Conservation (phyloP, 2,329 filamentous ascomycete species). For the Colletotrichum lini region DNA sequence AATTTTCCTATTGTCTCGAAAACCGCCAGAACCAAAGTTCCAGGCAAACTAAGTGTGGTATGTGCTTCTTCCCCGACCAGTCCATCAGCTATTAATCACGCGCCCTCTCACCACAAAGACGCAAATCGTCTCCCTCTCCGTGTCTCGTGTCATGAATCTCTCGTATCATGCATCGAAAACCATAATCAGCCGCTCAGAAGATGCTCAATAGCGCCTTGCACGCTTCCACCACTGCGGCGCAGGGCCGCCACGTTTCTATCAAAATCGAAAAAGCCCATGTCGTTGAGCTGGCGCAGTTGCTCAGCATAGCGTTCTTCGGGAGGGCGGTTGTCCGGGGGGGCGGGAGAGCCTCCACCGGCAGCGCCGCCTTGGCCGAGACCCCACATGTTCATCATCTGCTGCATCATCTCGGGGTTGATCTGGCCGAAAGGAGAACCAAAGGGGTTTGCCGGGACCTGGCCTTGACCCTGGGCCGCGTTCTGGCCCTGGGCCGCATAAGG, state of each 20-base stretch:
- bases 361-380: constrained; percentile 55
- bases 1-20: constrained; percentile 31
- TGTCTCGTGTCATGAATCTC: background rate
- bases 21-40: constrained; percentile 35
- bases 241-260: constrained; percentile 92
- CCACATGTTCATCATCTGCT: constrained; percentile 68
- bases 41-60: constrained; percentile 36
- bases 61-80: constrained; percentile 30
- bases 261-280: constrained; percentile 99
- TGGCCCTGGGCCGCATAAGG: constrained; percentile 53
- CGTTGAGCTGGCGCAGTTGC: constrained; percentile 93
- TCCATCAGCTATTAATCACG: constrained; percentile 34
- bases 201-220: constrained; percentile 90
- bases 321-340: constrained; percentile 84
- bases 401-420: constrained; percentile 67
- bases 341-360: constrained; percentile 55
- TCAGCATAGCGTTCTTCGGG: constrained; percentile 94
- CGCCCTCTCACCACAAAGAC: background rate
- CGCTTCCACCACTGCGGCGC: constrained; percentile 90
- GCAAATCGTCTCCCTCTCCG: background rate
- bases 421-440: constrained; percentile 61
- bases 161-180: constrained; percentile 7
- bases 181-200: constrained; percentile 62
- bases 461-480: constrained; percentile 48
- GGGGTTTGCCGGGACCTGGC: constrained; percentile 51